phyloP scores from a whole-genome alignment of 331 rosid genomes.

The Dryas integrifolia region DNA sequence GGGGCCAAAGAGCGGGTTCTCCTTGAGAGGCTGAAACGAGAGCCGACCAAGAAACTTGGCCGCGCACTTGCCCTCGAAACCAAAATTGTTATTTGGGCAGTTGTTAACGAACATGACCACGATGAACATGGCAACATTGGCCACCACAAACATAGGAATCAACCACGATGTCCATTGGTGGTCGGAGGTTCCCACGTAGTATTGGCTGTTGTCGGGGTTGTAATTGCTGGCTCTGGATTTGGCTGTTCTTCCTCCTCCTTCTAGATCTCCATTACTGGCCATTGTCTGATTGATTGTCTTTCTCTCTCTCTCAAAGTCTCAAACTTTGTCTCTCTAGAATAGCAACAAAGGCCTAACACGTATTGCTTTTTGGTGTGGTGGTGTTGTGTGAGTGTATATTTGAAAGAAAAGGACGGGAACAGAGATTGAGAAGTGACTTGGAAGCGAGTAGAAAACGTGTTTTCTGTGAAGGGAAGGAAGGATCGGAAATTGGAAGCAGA shows the following conservation, averaged over 20 bases:
- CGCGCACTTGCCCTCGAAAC: conserved; percentile 30
- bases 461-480: neutral
- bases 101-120: conserved; percentile 41
- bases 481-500: neutral
- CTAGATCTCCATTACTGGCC: conserved; percentile 38
- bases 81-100: conserved; percentile 38
- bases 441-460: conserved; percentile 29
- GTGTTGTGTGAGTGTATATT: neutral
- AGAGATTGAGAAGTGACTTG: conserved; percentile 31
- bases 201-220: conserved; percentile 20
- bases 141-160: conserved; percentile 48
- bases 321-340: neutral
- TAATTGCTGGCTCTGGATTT: conserved; percentile 25
- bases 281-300: neutral
- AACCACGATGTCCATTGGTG: conserved; percentile 52
- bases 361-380: neutral
- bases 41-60: conserved; percentile 43
- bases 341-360: neutral
- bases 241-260: conserved; percentile 37
- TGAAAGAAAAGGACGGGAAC: neutral
- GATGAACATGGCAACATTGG: conserved; percentile 41
- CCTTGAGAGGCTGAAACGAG: conserved; percentile 46
- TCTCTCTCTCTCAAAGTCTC: neutral
- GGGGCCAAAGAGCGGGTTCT: conserved; percentile 54
- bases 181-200: conserved; percentile 33